These are phyloP conservation scores for Agrocybe pediades DNA, from an alignment of 768 basidiomycete genomes.

Conservation along the genomic window DNA sequence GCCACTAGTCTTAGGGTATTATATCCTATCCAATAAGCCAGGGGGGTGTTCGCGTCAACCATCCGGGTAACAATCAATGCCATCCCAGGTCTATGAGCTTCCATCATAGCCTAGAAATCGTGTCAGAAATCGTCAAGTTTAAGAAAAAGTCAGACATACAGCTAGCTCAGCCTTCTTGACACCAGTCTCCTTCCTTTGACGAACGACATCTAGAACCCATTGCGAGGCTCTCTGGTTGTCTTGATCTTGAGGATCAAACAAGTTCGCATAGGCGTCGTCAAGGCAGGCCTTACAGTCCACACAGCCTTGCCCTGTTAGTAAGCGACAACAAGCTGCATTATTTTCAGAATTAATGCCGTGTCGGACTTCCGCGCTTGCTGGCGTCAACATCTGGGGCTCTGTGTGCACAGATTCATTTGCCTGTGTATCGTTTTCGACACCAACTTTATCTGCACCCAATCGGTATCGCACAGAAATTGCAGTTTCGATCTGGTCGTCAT, in stretches of 20 bases:
- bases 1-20: constrained; percentile 55
- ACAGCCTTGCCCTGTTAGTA: constrained; percentile 28
- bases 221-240: constrained; percentile 30
- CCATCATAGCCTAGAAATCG: not conserved
- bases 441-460: constrained; percentile 10
- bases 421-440: constrained; percentile 25
- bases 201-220: constrained; percentile 37
- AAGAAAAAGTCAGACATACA: constrained; percentile 25
- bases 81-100: constrained; percentile 6
- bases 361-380: constrained; percentile 10
- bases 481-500: constrained; percentile 86
- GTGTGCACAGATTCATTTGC: constrained; percentile 8
- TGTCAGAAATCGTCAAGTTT: not conserved
- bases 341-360: constrained; percentile 50
- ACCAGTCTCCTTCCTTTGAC: constrained; percentile 38
- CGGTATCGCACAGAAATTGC: constrained; percentile 48
- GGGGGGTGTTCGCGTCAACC: constrained; percentile 49
- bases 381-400: not conserved
- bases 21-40: constrained; percentile 73
- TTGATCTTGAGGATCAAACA: constrained; percentile 27
- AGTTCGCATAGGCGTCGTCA: constrained; percentile 37
- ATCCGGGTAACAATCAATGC: constrained; percentile 28
- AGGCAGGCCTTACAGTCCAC: constrained; percentile 50
- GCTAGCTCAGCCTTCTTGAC: constrained; percentile 37
- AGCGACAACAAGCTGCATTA: constrained; percentile 49